phyloP scores from a whole-genome alignment of 1,284 basidiomycete species.

The Singerocomus rubriflavus region DNA sequence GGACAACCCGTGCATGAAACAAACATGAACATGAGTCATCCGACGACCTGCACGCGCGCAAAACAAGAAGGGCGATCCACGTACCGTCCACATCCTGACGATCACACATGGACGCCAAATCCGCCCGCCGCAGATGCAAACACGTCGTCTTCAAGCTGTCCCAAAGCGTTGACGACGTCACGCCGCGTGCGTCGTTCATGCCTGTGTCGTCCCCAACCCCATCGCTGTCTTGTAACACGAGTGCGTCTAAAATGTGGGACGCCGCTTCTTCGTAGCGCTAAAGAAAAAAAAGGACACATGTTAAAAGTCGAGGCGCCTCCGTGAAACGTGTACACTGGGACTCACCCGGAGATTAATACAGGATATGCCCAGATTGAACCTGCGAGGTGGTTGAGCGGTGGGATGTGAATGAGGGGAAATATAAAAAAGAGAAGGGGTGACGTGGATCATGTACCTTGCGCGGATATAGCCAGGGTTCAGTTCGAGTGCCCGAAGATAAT shows the following conservation, averaged over 20 bases:
- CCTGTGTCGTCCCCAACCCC: conserved; percentile 49
- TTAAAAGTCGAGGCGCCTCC: neutral
- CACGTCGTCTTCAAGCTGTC: conserved; percentile 80
- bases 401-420: neutral
- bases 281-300: neutral
- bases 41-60: too few species aligned
- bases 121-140: conserved; percentile 69
- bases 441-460: conserved; percentile 55
- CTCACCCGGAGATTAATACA: conserved; percentile 81
- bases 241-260: conserved; percentile 81
- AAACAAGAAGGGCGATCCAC: neutral
- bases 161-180: conserved; percentile 79
- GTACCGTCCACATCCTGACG: conserved; percentile 68
- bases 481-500: conserved; percentile 87
- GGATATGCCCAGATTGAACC: conserved; percentile 90
- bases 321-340: conserved; percentile 19
- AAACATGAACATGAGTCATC: too few species aligned
- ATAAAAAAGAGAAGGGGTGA: conserved; percentile 11
- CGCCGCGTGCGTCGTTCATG: conserved; percentile 56
- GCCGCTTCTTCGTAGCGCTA: conserved; percentile 82
- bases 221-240: conserved; percentile 83
- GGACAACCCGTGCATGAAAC: neutral
- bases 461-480: conserved; percentile 93
- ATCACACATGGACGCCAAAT: conserved; percentile 73
- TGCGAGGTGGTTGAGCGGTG: conserved; percentile 25